These are phyloP conservation scores for Diaporthe vexans DNA, from an alignment of 2,329 filamentous ascomycete genomes.

Conservation along the genomic window DNA sequence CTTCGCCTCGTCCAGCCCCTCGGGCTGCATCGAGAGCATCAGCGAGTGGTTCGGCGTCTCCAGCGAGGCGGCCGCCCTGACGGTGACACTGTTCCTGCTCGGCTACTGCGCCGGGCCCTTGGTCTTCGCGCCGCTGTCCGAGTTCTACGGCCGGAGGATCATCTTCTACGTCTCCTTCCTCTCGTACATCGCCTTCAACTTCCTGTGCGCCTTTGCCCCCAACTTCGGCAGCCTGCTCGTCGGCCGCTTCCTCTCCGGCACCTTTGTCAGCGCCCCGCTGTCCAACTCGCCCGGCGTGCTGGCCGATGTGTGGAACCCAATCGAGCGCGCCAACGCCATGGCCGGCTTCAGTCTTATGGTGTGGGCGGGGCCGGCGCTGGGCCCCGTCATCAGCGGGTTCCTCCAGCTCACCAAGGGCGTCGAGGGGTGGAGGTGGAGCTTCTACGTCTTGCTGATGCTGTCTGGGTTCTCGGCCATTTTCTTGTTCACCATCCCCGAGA, in stretches of 20 bases:
- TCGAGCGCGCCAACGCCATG: slow-evolving; percentile 67
- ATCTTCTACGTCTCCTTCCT: slow-evolving; percentile 66
- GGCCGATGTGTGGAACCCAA: slow-evolving; percentile 66
- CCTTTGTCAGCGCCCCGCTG: slow-evolving; percentile 65
- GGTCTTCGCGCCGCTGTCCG: slow-evolving; percentile 69
- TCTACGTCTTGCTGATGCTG: slow-evolving; percentile 63
- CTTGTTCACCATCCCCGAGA: slow-evolving; percentile 73
- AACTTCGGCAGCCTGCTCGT: slow-evolving; percentile 67
- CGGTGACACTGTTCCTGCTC: slow-evolving; percentile 68
- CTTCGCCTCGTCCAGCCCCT: slow-evolving; percentile 62
- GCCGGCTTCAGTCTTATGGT: slow-evolving; percentile 67
- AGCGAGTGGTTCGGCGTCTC: slow-evolving; percentile 62
- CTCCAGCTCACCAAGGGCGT: slow-evolving; percentile 64
- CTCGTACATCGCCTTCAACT: slow-evolving; percentile 64
- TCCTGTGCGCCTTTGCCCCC: slow-evolving; percentile 67
- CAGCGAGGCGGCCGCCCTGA: slow-evolving; percentile 60
- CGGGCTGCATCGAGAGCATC: slow-evolving; percentile 57
- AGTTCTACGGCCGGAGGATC: slow-evolving; percentile 69
- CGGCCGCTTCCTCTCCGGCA: slow-evolving; percentile 68
- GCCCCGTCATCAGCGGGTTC: slow-evolving; percentile 70
- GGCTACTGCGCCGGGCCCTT: slow-evolving; percentile 72
- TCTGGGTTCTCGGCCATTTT: slow-evolving; percentile 55
- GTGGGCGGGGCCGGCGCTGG: slow-evolving; percentile 67
- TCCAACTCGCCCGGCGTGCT: slow-evolving; percentile 66
- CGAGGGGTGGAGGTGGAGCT: slow-evolving; percentile 64